Conservation (phyloP, 768 basidiomycete species). For the Amanita pallidorosea region DNA sequence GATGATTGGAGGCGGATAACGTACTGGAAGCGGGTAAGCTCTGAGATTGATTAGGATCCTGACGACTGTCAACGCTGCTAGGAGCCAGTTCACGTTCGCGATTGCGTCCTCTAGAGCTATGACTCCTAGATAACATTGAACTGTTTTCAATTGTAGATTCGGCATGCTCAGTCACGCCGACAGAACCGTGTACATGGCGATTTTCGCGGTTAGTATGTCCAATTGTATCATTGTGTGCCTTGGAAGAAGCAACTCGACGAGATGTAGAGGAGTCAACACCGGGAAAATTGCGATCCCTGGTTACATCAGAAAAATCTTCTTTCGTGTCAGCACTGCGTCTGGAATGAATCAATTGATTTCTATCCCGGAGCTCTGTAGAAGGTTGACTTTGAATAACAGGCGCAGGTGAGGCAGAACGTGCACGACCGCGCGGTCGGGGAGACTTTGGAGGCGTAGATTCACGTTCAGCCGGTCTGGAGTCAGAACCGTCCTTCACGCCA, state of each 20-base stretch:
- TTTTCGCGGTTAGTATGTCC: constrained; percentile 5
- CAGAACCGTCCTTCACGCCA: background rate
- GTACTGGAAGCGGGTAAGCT: constrained; percentile 42
- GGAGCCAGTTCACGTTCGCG: constrained; percentile 20
- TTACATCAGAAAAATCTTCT: background rate
- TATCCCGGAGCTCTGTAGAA: background rate
- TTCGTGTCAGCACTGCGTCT: constrained; percentile 5
- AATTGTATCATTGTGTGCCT: background rate
- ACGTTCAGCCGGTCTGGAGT: constrained; percentile 2
- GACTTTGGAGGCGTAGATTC: constrained; percentile 1
- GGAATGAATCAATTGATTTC: constrained; percentile 2
- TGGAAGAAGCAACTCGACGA: background rate
- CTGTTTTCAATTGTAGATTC: constrained; percentile 11
- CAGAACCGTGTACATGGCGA: background rate
- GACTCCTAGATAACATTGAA: constrained; percentile 12
- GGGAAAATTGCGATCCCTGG: background rate
- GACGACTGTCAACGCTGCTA: constrained; percentile 13
- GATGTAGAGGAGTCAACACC: background rate
- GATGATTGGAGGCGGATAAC: constrained; percentile 47
- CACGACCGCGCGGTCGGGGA: background rate
- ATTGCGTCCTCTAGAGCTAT: constrained; percentile 16
- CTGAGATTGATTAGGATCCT: constrained; percentile 18
- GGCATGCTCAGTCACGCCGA: background rate
- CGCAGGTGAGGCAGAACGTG: background rate
- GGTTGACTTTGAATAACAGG: background rate